Evolutionary conservation across 176 grass and related monocot genomes (phyloP).

Genomic region (Aegilops speltoides): DNA sequence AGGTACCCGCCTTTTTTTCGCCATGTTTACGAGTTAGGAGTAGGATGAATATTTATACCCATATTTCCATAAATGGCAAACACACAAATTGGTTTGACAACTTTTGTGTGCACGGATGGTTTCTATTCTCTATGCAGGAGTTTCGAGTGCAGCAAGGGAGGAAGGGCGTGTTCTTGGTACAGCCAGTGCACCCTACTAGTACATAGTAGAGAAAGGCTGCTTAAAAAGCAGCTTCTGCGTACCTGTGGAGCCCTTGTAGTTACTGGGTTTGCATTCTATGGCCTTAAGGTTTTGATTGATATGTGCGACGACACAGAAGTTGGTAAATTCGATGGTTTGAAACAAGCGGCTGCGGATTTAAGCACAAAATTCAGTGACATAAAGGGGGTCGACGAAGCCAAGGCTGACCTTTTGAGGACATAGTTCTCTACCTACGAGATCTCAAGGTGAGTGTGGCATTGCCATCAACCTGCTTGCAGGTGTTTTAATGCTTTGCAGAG

Average conservation of each 20-base stretch:
- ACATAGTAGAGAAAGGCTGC: constrained; percentile 59
- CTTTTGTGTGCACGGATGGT: neutral
- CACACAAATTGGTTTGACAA: neutral
- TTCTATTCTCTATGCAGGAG: constrained; percentile 35
- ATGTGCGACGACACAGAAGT: neutral
- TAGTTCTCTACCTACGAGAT: constrained; percentile 83
- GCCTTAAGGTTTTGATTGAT: neutral
- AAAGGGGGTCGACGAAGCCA: constrained; percentile 81
- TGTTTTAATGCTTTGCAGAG: too few relatives aligned
- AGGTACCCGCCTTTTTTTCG: neutral
- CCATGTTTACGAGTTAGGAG: neutral
- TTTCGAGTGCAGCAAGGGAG: constrained; percentile 40
- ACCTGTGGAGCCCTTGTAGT: constrained; percentile 67
- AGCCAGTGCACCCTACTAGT: constrained; percentile 57
- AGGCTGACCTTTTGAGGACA: constrained; percentile 91
- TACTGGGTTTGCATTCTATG: constrained; percentile 63
- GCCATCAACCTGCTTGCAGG: too few relatives aligned
- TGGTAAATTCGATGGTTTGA: constrained; percentile 38
- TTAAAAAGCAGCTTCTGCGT: constrained; percentile 84
- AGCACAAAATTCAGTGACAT: constrained; percentile 76
- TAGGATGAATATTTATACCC: neutral
- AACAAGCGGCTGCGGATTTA: constrained; percentile 63
- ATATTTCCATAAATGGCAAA: neutral
- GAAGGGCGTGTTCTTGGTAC: constrained; percentile 73
- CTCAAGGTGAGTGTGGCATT: constrained; percentile 51